Evolutionary conservation across 2,329 filamentous ascomycete genomes (phyloP), one percentile per base, ranked within the genome.

Genomic region (Aspergillus fumigatiaffinis): DNA sequence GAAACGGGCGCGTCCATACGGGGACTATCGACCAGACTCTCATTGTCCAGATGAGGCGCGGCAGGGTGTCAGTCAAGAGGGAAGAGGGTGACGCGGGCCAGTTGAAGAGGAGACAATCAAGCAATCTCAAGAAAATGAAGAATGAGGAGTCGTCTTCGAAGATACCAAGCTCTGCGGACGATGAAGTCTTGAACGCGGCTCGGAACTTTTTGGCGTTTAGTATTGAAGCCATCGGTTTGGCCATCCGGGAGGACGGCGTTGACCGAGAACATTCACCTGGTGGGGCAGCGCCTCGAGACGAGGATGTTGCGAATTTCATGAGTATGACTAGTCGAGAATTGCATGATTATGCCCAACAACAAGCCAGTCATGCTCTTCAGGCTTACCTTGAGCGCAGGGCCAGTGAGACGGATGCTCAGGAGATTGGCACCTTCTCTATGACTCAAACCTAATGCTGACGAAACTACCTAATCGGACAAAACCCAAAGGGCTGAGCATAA

Each of bases 1-100:
- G 29, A 4, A 29, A 52, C 4, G 49, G 47, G 2, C 53, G 50
- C 38, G n/a, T 52, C 2, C 64, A 66, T 25, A 46, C 44, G 2
- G 55, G 58, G 1, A 55, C 52, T 1, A 52, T 57, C 8, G 35
- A 53, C 26, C 21, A 44, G 14, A 50, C 28, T 23, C 14, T 21
- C 3, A 38, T 38, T 38, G 25, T 25, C 35, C 20, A 14, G 12
- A 29, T n/a, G 38, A 46, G 35, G 10, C 38, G 7, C 6, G 23
- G 21, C 21, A 41, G 17, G 46, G 25, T 17, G 32, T 17, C 32
- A 12, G 14, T 38, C 32, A 38, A 38, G 32, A 38, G 14, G 14
- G 32, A 38, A 3, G 32, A 7, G 14, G 14, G 5, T 38, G 32
- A 7, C 5, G 32, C 32, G 1, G 14, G 32, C 6, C 32, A 38